Evolutionary conservation across 169 alveolate genomes (phyloP).

Genomic region (Plasmodium knowlesi): DNA sequence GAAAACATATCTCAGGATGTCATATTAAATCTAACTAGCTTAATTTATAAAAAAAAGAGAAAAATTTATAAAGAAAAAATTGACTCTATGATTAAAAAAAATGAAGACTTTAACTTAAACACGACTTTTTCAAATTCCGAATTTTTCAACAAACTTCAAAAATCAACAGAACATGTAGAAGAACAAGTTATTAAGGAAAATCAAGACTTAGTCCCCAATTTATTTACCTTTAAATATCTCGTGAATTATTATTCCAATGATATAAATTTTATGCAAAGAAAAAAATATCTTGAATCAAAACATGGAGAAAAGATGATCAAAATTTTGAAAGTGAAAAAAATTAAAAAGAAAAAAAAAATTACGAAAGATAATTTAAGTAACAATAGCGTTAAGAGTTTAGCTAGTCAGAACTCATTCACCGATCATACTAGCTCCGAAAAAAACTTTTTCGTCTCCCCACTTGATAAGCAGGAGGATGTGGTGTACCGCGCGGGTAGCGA

Average conservation of each 20-base stretch:
- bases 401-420: not conserved
- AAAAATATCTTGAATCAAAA: constrained; percentile 66
- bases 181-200: constrained; percentile 66
- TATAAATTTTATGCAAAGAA: constrained; percentile 41
- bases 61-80: constrained; percentile 57
- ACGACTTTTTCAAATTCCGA: constrained; percentile 24
- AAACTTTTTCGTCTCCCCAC: not conserved
- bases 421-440: not conserved
- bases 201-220: constrained; percentile 10
- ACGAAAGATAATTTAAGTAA: not conserved
- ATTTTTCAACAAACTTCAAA: constrained; percentile 41
- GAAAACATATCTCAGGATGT: constrained; percentile 44
- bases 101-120: constrained; percentile 21
- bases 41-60: constrained; percentile 70
- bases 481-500: not conserved
- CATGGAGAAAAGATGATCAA: constrained; percentile 74
- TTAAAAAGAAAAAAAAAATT: constrained; percentile 21
- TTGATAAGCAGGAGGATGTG: not conserved
- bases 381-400: constrained; percentile 1
- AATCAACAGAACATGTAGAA: constrained; percentile 72
- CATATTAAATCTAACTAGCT: constrained; percentile 25
- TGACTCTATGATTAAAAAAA: constrained; percentile 35
- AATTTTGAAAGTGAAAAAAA: constrained; percentile 59
- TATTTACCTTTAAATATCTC: constrained; percentile 66
- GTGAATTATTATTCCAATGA: constrained; percentile 60